Evolutionary conservation across 768 basidiomycete genomes (phyloP).

Genomic region (Pisolithus marmoratus): DNA sequence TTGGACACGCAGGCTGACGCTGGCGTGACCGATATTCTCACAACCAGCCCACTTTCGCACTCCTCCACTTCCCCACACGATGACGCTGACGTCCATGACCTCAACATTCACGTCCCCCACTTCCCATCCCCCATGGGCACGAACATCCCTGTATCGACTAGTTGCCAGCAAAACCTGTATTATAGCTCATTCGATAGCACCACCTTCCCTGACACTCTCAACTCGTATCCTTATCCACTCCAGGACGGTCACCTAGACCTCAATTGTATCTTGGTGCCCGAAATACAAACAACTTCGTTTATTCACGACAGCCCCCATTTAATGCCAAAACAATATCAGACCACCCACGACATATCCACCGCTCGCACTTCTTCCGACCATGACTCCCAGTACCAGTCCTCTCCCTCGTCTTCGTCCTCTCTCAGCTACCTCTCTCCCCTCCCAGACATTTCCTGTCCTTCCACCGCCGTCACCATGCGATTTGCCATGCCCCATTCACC

Average conservation of each 20-base stretch:
- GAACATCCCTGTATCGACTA: slow-evolving; percentile 27
- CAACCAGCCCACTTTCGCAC: slow-evolving; percentile 9
- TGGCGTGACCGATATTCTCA: slow-evolving; percentile 16
- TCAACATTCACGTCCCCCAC: slow-evolving; percentile 24
- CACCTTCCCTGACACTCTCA: slow-evolving; percentile 13
- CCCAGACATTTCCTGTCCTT: slow-evolving; percentile 19
- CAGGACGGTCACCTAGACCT: slow-evolving; percentile 25
- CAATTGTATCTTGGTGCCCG: slow-evolving; percentile 17
- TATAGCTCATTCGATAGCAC: slow-evolving; percentile 26
- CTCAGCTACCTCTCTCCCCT: slow-evolving; percentile 19
- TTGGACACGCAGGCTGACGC: slow-evolving; percentile 4
- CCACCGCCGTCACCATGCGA: slow-evolving; percentile 9
- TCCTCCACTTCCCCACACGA: slow-evolving; percentile 14
- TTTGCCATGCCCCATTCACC: slow-evolving; percentile 18
- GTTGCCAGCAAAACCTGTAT: slow-evolving; percentile 23
- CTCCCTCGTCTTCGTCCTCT: slow-evolving; percentile 18
- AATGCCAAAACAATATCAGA: slow-evolving; percentile 25
- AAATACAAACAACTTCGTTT: slow-evolving; percentile 17
- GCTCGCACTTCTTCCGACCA: slow-evolving; percentile 16
- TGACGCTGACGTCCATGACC: slow-evolving; percentile 28
- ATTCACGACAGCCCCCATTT: slow-evolving; percentile 18
- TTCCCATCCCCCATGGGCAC: slow-evolving; percentile 16
- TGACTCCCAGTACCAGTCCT: slow-evolving; percentile 23
- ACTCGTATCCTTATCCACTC: slow-evolving; percentile 19
- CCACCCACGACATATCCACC: slow-evolving; percentile 16